Evolutionary conservation across 306 rosid genomes (phyloP), one percentile per base, ranked within the genome.

Genomic region (Prunus campanulata): DNA sequence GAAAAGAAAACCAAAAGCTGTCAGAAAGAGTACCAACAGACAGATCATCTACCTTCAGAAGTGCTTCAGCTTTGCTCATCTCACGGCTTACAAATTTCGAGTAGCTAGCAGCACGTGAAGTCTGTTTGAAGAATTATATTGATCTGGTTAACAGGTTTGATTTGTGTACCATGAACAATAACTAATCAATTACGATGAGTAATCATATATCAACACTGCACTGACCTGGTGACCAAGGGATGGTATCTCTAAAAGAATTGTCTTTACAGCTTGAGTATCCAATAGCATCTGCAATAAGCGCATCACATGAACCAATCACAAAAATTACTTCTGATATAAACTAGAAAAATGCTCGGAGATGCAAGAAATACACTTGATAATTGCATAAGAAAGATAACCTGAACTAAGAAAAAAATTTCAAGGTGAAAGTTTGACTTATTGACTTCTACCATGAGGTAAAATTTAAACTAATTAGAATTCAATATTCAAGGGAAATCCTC

Each of bases 11-110:
- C 57, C 49, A 74, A 12, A 72, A 52, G 62, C 51, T 68, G 25
- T 27, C 73, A 48, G 30, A 68, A 76, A 20, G 11, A 18, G 66
- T 74, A 39, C 68, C 50, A 76, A 46, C 49, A 63, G 70, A 72
- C 62, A 57, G 35, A 79, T 13, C 55, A 74, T 87, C 79, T 70
- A 95, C 99, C 99, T 95, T 91, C 77, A 93, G 78, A 77, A 93
- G 96, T 66, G 99, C 99, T 86, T 95, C 97, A 11, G 99, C 99
- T 89, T 95, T 95, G 88, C 99, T 90, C 97, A 95, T 92, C 84
- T 95, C 99, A 65, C 99, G 97, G 83, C 97, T 92, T 67, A 95
- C 96, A 72, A 92, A 95, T 88, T 95, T 92, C 18, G 93, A 89
- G 86, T 90, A 95, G 83, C 96, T 87, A 70, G 97, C 97, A 74